A percentile compares a stretch with the other conserved stretches of the same genome.
These are phyloP conservation scores for Trypanosoma platydactyli DNA, from an alignment of 208 protist genomes.

Conservation along the genomic window DNA sequence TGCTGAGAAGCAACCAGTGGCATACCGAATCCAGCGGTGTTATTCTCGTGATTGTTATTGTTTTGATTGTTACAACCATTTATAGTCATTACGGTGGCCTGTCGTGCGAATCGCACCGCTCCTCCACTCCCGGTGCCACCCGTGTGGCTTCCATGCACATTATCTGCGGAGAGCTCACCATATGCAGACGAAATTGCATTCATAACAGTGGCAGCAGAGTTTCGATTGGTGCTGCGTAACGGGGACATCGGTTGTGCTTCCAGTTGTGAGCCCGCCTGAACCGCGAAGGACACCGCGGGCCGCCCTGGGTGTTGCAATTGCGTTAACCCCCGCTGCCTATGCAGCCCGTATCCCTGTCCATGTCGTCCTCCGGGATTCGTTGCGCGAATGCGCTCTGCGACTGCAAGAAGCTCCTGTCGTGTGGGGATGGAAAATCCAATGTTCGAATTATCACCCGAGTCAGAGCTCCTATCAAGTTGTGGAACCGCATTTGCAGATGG, in stretches of 20 bases:
- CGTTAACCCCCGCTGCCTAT: conserved; percentile 2
- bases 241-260: background rate
- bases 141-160: background rate
- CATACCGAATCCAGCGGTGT: background rate
- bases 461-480: background rate
- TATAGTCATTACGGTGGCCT: background rate
- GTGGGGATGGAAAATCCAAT: conserved; percentile 30
- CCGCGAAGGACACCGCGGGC: background rate
- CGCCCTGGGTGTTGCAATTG: background rate
- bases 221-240: too few species aligned
- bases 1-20: background rate
- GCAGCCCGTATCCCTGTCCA: background rate
- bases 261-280: background rate
- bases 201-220: too few species aligned
- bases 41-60: conserved; percentile 13
- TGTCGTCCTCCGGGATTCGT: conserved; percentile 3
- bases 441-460: background rate
- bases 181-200: too few species aligned
- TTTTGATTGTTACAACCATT: background rate
- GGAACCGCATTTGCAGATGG: conserved; percentile 6
- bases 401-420: conserved; percentile 31
- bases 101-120: background rate
- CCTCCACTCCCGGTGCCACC: background rate
- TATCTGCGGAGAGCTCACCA: background rate
- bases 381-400: conserved; percentile 36